Evolutionary conservation across 179 eudicot genomes (phyloP), one percentile per base, ranked within the genome.

Genomic region (Carnegiea gigantea): DNA sequence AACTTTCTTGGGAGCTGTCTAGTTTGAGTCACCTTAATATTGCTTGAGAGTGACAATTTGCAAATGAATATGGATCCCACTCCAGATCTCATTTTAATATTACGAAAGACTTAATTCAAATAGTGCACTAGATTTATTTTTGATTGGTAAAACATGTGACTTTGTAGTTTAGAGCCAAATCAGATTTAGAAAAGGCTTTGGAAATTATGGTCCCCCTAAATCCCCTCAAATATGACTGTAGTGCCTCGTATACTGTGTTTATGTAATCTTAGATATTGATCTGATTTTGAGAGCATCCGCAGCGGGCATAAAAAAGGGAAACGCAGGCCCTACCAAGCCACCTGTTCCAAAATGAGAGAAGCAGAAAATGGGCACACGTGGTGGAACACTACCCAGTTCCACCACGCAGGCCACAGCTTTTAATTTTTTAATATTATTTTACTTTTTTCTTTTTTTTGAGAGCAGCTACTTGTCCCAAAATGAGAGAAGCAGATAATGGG

Each of bases 201-300:
- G 67, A 30, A 36, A 30, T 77, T 77, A 59, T 77, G 79, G 79
- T 77, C 79, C 79, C 43, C 43, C 6, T 3, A 38, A 38, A 38
- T 3, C 79, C 73, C 17, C 2, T 38, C 12, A 36, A 77, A n/a
- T 28, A 26, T 4, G 4, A 51, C 24, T 76, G 48, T 3, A 33
- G 2, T 33, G 70, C 28, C 70, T 24, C 28, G 4, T 2, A 40
- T 65, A 9, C 15, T 2, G 12, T 70, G 44, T 73, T 38, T 43
- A 62, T 62, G 68, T 62, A 62, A 62, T 62, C 68, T 13, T 62
- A 0, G 68, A 62, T 62, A 6, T 23, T n/a, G 20, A 62, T 62
- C 30, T 6, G 28, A n/a, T 40, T 62, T 62, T 62, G 20, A 28
- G 1, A 28, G 30, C 30, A 28, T 28, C 30, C 30, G 30, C 30